Evolutionary conservation across 2,329 filamentous ascomycete species (phyloP).

Genomic region (Shiraia sp.): DNA sequence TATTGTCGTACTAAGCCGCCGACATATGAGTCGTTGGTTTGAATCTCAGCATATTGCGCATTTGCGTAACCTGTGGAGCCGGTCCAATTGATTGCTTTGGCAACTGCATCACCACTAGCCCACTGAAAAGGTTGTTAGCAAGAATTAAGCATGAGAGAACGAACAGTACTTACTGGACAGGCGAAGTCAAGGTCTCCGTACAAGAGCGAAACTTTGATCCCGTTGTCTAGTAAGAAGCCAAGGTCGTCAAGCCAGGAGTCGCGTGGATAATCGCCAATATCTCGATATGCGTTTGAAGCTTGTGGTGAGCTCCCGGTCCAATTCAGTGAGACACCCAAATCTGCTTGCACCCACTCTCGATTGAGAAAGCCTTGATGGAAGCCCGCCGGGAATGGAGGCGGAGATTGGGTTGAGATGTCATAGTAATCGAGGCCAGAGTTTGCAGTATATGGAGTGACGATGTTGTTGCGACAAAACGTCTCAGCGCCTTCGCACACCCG

Average conservation of each 20-base stretch:
- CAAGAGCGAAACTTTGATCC: slow-evolving; percentile 23
- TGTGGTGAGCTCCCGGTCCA: slow-evolving; percentile 20
- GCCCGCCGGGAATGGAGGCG: slow-evolving; percentile 28
- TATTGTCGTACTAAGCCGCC: slow-evolving; percentile 50
- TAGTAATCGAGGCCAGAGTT: slow-evolving; percentile 23
- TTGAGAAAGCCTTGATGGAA: slow-evolving; percentile 15
- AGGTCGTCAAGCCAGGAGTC: slow-evolving; percentile 50
- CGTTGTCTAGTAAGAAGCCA: slow-evolving; percentile 55
- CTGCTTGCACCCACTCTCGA: slow-evolving; percentile 16
- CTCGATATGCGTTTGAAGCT: slow-evolving; percentile 21
- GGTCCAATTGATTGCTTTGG: slow-evolving; percentile 44
- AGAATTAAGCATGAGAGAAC: too few species aligned
- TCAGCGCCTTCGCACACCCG: slow-evolving; percentile 57
- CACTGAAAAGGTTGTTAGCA: slow-evolving; percentile 36
- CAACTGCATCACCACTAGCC: slow-evolving; percentile 46
- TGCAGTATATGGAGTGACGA: slow-evolving; percentile 19
- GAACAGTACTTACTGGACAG: slow-evolving; percentile 8
- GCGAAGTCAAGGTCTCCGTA: slow-evolving; percentile 39
- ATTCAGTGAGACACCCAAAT: slow-evolving; percentile 13
- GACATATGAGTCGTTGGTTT: slow-evolving; percentile 42
- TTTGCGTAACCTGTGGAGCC: slow-evolving; percentile 29
- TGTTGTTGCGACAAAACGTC: slow-evolving; percentile 42
- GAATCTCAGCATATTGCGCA: slow-evolving; percentile 39
- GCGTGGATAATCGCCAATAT: slow-evolving; percentile 48
- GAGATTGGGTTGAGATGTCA: slow-evolving; percentile 18